Conservation (phyloP, 2,329 filamentous ascomycete genomes). For the Cyclaneusma minus region DNA sequence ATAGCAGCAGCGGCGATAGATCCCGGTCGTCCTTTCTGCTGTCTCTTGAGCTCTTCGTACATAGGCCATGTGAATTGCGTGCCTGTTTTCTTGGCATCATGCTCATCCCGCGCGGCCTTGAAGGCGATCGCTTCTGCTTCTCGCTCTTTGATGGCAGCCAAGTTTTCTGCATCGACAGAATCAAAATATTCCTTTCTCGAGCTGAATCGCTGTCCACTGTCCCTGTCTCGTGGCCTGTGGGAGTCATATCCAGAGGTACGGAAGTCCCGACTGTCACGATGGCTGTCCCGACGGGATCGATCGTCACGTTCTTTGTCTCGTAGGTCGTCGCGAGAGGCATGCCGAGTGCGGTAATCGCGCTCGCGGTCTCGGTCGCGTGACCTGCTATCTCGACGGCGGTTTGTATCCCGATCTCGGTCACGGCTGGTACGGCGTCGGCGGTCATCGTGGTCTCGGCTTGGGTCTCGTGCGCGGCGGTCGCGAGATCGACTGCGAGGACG, state of each 20-base stretch:
- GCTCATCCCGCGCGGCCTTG: too few species aligned
- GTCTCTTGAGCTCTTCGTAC: too few species aligned
- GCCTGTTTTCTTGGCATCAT: too few species aligned
- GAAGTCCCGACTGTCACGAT: conserved; percentile 16
- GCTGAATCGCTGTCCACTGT: too few species aligned
- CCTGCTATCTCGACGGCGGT: conserved; percentile 7
- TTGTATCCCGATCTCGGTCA: conserved; percentile 9
- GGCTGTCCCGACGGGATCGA: conserved; percentile 8
- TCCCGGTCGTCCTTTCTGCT: too few species aligned
- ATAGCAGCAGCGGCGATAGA: too few species aligned
- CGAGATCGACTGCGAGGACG: conserved; percentile 10
- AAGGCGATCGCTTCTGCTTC: too few species aligned
- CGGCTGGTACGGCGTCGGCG: neutral
- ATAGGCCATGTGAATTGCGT: too few species aligned
- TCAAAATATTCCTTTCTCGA: conserved; percentile 3
- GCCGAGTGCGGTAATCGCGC: too few species aligned
- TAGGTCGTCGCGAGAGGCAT: too few species aligned
- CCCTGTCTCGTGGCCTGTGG: conserved; percentile 5
- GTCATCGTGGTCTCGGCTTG: conserved; percentile 6
- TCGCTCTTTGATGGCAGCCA: neutral
- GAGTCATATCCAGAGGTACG: conserved; percentile 13
- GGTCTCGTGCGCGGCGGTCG: conserved; percentile 9
- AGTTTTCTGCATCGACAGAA: neutral
- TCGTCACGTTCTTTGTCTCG: conserved; percentile 13
- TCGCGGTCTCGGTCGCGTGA: conserved; percentile 7